phyloP scores from a whole-genome alignment of 2,329 filamentous ascomycete species.

The Fusarium sp. region DNA sequence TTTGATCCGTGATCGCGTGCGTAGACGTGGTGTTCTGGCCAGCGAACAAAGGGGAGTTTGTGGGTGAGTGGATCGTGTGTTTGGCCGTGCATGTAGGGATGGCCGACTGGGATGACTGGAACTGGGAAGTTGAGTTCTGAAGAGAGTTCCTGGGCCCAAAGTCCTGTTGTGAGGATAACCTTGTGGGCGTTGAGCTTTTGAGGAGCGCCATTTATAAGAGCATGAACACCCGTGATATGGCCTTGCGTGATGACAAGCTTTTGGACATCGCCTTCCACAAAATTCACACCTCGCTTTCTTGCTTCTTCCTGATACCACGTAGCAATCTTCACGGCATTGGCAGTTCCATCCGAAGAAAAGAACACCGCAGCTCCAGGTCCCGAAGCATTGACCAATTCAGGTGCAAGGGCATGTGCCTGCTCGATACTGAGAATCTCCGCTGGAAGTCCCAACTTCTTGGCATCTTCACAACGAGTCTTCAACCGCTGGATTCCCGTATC shows the following conservation, averaged over 20 bases:
- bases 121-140: conserved; percentile 31
- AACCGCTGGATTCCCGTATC: conserved; percentile 18
- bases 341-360: conserved; percentile 41
- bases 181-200: conserved; percentile 28
- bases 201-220: background rate
- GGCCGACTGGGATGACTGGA: conserved; percentile 43
- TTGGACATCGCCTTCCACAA: conserved; percentile 33
- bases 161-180: conserved; percentile 43
- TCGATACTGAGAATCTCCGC: conserved; percentile 26
- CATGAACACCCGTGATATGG: conserved; percentile 21
- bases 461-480: conserved; percentile 16
- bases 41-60: conserved; percentile 36
- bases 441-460: conserved; percentile 20
- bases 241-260: background rate
- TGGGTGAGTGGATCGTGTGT: background rate
- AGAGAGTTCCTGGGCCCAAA: conserved; percentile 44
- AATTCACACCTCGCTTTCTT: conserved; percentile 14
- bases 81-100: conserved; percentile 41
- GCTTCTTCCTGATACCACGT: conserved; percentile 37
- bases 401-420: conserved; percentile 29
- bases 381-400: conserved; percentile 30
- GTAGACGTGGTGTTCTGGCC: conserved; percentile 45
- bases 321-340: conserved; percentile 34
- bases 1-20: conserved; percentile 41
- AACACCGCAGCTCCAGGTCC: conserved; percentile 27